phyloP scores from a whole-genome alignment of 768 basidiomycete genomes.

The Coprinellus micaceus region DNA sequence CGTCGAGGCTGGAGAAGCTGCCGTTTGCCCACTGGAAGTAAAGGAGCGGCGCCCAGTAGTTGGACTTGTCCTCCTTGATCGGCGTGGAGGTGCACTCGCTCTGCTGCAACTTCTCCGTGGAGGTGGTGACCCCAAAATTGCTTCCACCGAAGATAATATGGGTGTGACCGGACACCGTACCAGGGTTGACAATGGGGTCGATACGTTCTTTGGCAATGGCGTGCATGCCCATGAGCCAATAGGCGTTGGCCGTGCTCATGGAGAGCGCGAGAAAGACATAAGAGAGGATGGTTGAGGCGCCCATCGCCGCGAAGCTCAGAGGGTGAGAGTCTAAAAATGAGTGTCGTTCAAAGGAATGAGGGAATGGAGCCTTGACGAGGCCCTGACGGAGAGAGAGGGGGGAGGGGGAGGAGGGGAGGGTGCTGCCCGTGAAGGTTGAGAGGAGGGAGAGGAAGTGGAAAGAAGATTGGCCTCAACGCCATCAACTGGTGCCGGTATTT shows the following conservation, averaged over 20 bases:
- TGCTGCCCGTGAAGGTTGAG: not conserved
- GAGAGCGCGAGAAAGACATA: not conserved
- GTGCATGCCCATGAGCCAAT: conserved; percentile 17
- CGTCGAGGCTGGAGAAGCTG: conserved; percentile 40
- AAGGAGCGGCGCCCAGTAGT: conserved; percentile 50
- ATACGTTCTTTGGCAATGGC: conserved; percentile 46
- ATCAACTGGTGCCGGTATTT: not conserved
- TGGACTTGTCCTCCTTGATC: conserved; percentile 50
- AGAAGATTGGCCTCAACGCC: not conserved
- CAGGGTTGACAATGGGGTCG: conserved; percentile 49
- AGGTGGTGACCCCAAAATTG: conserved; percentile 42
- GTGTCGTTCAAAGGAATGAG: conserved; percentile 1
- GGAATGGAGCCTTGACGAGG: not conserved
- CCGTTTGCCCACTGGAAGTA: conserved; percentile 55
- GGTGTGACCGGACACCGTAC: conserved; percentile 41
- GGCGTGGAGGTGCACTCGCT: conserved; percentile 53
- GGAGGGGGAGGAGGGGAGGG: not conserved
- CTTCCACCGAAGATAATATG: conserved; percentile 53
- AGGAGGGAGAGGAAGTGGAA: conserved; percentile 1
- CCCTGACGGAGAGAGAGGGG: conserved; percentile 3
- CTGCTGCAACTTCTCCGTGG: conserved; percentile 38
- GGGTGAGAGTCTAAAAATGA: conserved; percentile 3
- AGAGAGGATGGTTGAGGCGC: conserved; percentile 1
- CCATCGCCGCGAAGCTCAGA: conserved; percentile 2
- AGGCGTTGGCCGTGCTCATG: conserved; percentile 6